Base-by-base conservation (phyloP, 2,329 filamentous ascomycete species). In the Chaetomium globosum region DNA sequence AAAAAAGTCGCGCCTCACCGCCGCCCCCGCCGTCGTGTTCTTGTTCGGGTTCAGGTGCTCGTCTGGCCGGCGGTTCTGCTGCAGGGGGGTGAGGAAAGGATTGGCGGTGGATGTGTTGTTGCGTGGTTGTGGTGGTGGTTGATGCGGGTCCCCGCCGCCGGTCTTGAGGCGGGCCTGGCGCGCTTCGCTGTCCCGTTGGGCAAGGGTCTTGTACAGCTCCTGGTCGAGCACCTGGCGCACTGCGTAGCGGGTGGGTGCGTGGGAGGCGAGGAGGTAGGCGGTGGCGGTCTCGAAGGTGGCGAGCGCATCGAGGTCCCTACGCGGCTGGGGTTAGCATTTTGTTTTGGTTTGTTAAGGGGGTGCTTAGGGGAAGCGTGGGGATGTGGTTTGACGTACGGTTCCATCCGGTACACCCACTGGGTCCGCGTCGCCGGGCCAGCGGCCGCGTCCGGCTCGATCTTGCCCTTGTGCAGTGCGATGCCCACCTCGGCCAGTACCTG, bases 171-270 rank as follows among this genome's bases (percentile, higher is more conserved):
- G 83, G 9, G 87, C 86, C 72, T 90, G 86, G 1, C 90, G 82
- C 0, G 87, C 83, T 4, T 86, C 83, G 66, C 86, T 86, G 58
- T 91, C 89, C 16, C 89, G 87, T 39, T 87, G 80, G 33, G 85
- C 80, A 13, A 89, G 84, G 56, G 92, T 89, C 73, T 90, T 92
- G 66, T 86, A 87, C 72, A 94, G 90, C 76, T 98, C 94, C 75
- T 95, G 92, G 73, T 97, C 93, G 1, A 99, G 83, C 9, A 97
- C 93, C 76, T 97, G 94, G 26, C 95, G 88, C 6, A 99, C 89
- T 1, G 94, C 94, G 74, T 92, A 99, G n/a, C 95, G 87, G 0
- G 92, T 92, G 0, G 91, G 92, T 0, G 87, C 92, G 0, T 86
- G 85, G 2, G 85, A 84, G 46, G 82, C 80, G 19, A 85, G 79